Conservation (phyloP, 1,139 yeast genomes). For the Yarrowia galli region DNA sequence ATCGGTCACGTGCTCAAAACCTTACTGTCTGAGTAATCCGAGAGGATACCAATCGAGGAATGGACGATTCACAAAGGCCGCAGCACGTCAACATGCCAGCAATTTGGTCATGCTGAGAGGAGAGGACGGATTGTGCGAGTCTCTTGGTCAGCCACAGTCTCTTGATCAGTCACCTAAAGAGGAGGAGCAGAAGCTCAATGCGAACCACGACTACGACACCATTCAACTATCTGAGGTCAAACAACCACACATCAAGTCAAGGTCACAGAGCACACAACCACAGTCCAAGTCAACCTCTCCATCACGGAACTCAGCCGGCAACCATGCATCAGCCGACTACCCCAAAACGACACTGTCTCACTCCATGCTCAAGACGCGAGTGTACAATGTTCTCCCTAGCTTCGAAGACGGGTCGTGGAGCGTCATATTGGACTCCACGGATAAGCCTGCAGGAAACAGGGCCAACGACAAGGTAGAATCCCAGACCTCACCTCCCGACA, state of each 20-base stretch:
- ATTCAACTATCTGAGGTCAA: background rate
- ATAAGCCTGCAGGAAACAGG: background rate
- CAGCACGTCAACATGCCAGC: conserved; percentile 22
- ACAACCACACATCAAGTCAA: background rate
- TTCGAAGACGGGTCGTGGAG: conserved; percentile 23
- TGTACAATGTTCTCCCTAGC: background rate
- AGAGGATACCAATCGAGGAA: conserved; percentile 23
- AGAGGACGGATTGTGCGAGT: background rate
- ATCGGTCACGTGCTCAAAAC: conserved; percentile 2
- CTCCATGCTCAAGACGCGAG: conserved; percentile 19
- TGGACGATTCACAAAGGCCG: conserved; percentile 15
- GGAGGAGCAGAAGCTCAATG: background rate
- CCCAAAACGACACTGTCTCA: conserved; percentile 12
- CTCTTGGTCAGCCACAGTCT: background rate
- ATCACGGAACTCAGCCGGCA: background rate
- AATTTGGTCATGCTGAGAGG: conserved; percentile 24
- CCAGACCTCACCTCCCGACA: background rate
- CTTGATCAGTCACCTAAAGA: background rate
- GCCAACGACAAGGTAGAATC: background rate
- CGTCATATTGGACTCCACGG: background rate
- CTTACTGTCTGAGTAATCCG: conserved; percentile 15
- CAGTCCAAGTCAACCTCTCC: background rate
- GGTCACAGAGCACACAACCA: background rate
- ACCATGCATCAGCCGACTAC: background rate
- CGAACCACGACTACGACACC: background rate